These are phyloP conservation scores for Phytopythium chamaehyphon DNA, from an alignment of 352 stramenopile species.

Conservation along the genomic window DNA sequence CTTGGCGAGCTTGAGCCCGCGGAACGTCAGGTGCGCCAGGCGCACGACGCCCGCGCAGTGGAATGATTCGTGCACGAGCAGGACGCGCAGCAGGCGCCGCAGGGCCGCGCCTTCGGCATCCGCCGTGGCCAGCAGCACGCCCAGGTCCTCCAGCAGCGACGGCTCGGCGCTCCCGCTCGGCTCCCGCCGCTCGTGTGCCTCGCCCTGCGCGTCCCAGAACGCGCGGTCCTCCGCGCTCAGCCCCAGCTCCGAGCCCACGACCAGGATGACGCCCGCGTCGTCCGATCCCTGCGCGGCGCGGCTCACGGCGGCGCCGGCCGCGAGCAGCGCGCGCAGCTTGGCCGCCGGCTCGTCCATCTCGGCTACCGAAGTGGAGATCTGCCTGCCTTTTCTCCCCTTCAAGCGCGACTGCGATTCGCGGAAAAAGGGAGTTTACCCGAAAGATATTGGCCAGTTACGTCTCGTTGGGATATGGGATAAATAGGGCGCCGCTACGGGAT, in stretches of 20 bases:
- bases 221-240: constrained; percentile 35
- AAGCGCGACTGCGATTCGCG: constrained; percentile 25
- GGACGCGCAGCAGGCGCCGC: constrained; percentile 29
- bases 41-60: constrained; percentile 39
- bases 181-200: constrained; percentile 8
- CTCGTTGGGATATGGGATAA: not conserved
- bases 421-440: constrained; percentile 11
- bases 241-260: constrained; percentile 10
- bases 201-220: constrained; percentile 46
- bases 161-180: constrained; percentile 1
- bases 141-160: constrained; percentile 42
- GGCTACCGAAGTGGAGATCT: constrained; percentile 14
- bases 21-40: constrained; percentile 52
- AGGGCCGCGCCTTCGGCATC: constrained; percentile 19
- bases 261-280: constrained; percentile 2
- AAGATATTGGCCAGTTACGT: no score
- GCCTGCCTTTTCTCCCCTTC: constrained; percentile 12
- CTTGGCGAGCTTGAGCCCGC: constrained; percentile 70
- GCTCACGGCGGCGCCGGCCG: constrained; percentile 29
- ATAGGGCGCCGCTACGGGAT: constrained; percentile 38
- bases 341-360: constrained; percentile 35
- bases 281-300: constrained; percentile 5
- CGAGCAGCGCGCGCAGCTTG: constrained; percentile 38
- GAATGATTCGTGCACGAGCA: constrained; percentile 33
- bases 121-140: constrained; percentile 57